Evolutionary conservation across 2,329 filamentous ascomycete genomes (phyloP).

Genomic region (Curvularia spicifera): DNA sequence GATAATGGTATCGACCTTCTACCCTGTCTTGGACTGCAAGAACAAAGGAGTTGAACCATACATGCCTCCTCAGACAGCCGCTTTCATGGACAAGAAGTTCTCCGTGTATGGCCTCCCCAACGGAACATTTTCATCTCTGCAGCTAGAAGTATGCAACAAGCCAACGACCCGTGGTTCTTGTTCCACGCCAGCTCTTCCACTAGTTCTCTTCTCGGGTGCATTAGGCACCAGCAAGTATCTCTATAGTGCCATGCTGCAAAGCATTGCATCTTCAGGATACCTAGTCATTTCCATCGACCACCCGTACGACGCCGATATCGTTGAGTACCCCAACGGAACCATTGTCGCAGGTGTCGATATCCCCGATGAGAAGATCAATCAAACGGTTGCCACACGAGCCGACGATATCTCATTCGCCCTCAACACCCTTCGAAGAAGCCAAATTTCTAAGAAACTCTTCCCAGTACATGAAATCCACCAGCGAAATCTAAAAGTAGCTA

Average conservation of each 20-base stretch:
- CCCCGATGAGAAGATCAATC: slow-evolving; percentile 31
- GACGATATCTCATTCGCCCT: slow-evolving; percentile 32
- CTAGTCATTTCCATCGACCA: slow-evolving; percentile 59
- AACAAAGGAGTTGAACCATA: slow-evolving; percentile 20
- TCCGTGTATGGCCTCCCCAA: slow-evolving; percentile 36
- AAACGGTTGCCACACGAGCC: slow-evolving; percentile 29
- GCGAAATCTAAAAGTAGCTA: slow-evolving; percentile 14
- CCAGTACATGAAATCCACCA: not conserved
- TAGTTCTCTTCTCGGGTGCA: slow-evolving; percentile 57
- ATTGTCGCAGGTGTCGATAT: slow-evolving; percentile 36
- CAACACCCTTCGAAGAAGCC: slow-evolving; percentile 24
- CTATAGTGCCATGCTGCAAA: slow-evolving; percentile 54
- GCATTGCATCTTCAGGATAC: slow-evolving; percentile 57
- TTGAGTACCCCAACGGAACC: slow-evolving; percentile 58
- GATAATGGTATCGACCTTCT: slow-evolving; percentile 37
- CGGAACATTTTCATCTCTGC: slow-evolving; percentile 29
- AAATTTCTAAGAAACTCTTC: slow-evolving; percentile 11
- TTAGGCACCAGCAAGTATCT: slow-evolving; percentile 53
- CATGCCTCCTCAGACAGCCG: slow-evolving; percentile 34
- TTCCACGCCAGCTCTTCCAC: slow-evolving; percentile 16
- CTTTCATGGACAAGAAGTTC: slow-evolving; percentile 31
- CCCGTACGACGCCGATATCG: slow-evolving; percentile 55
- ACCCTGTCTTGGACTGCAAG: slow-evolving; percentile 24
- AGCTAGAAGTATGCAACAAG: slow-evolving; percentile 25
- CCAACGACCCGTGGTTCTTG: not conserved